Base-by-base conservation (phyloP, 2,329 filamentous ascomycete species). In the Stenocarpella maydis region DNA sequence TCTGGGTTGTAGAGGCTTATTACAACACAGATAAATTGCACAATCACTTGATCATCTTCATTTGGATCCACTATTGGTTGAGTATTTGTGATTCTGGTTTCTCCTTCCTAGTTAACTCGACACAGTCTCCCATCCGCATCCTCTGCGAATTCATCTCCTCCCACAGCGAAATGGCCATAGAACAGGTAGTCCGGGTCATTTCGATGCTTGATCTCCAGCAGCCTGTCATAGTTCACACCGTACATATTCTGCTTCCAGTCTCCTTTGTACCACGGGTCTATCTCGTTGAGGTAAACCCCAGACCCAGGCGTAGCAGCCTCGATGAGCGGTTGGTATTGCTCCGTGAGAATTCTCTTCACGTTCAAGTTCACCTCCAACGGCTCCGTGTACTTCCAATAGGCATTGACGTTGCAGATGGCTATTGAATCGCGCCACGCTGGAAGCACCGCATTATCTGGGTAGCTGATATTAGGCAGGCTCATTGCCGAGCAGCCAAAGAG, bases 201-300 rank as follows among this genome's bases (percentile, higher is more conserved):
- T 47, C 74, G 69, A 65, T 73, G 74, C 77, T 81, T 79, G 52
- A 77, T 71, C 5, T 72, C 67, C 10, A 76, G 73, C 7, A 81
- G 73, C 9, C 68, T 69, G 2, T 65, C 67, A 55, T 81, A 81
- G 8, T 69, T 68, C 17, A 53, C 65, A 15, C 79, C 79, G 71
- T 75, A 81, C 73, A 80, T 79, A 2, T 76, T 73, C 55, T 75
- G 68, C 70, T 77, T 75, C 75, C 77, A 81, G 53, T 79, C 71
- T 17, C 75, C 73, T 24, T 78, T 78, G 26, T 78, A 76, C 3
- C 75, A 71, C 67, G 81, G 77, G 12, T 75, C 80, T 73, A 83
- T 80, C 70, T 81, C 82, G 54, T 77, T 72, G 72, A 50, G 47
- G 21, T 50, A 50, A 26, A 50, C 47, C 14, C 47, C 47, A 2